Conservation (phyloP, 495 filamentous ascomycete species). For the Evernia prunastri region DNA sequence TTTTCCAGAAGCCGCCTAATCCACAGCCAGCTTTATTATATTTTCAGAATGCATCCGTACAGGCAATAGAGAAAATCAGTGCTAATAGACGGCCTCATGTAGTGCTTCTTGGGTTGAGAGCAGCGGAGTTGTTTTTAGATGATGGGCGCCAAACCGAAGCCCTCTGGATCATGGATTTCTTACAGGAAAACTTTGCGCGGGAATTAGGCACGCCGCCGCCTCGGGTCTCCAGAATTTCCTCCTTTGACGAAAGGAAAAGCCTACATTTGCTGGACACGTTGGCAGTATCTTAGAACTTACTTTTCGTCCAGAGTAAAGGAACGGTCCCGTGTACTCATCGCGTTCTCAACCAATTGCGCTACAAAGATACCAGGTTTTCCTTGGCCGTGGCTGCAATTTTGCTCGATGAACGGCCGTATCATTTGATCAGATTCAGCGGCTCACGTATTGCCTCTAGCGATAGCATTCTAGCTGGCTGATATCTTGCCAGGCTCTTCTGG, state of each 20-base stretch:
- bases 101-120: constrained; percentile 11
- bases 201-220: neutral
- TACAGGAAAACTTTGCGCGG: constrained; percentile 6
- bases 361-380: neutral
- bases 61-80: neutral
- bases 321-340: neutral
- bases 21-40: constrained; percentile 4
- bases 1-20: constrained; percentile 1
- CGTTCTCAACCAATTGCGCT: neutral
- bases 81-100: neutral
- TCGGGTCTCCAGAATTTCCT: too few relatives aligned
- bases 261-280: constrained; percentile 3
- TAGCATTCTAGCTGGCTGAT: neutral
- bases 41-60: neutral
- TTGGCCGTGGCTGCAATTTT: too few relatives aligned
- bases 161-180: constrained; percentile 3
- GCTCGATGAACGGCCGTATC: neutral
- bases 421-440: neutral
- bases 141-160: constrained; percentile 11
- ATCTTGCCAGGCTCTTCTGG: neutral
- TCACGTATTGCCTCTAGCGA: neutral
- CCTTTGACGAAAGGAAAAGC: neutral
- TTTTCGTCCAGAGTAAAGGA: neutral
- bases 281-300: neutral
- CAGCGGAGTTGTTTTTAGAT: constrained; percentile 12